Evolutionary conservation across 257 asterid species (phyloP).

Genomic region (Lycium ferocissimum): DNA sequence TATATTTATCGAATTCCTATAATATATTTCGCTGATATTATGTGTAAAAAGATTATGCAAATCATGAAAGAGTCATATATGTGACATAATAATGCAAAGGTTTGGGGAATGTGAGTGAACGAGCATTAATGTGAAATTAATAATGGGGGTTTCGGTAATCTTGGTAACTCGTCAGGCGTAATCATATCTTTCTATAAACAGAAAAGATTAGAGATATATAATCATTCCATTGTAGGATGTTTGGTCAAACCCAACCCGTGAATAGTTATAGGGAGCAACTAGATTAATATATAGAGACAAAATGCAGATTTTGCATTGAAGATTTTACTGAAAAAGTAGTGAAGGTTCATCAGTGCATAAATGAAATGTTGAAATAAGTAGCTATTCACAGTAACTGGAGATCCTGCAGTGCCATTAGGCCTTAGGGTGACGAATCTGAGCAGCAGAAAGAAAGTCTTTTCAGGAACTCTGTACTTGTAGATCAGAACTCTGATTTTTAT

Average conservation of each 20-base stretch:
- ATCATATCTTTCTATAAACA: not conserved
- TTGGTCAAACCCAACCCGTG: too few relatives aligned
- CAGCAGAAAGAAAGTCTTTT: not conserved
- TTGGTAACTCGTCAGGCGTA: not conserved
- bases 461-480: conserved; percentile 6
- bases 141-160: not conserved
- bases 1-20: too few relatives aligned
- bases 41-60: too few relatives aligned
- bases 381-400: not conserved
- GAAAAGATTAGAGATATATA: too few relatives aligned
- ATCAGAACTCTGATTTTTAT: not conserved
- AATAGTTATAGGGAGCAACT: not conserved
- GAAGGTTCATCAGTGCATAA: not conserved
- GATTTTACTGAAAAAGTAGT: not conserved
- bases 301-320: not conserved
- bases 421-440: conserved; percentile 9
- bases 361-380: not conserved
- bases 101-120: not conserved
- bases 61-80: not conserved
- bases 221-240: too few relatives aligned
- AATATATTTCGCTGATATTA: too few relatives aligned
- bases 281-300: not conserved
- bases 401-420: not conserved
- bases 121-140: not conserved
- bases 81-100: not conserved